These are phyloP conservation scores for Neoboletus subvelutipes DNA, from an alignment of 768 basidiomycete genomes.

Conservation along the genomic window DNA sequence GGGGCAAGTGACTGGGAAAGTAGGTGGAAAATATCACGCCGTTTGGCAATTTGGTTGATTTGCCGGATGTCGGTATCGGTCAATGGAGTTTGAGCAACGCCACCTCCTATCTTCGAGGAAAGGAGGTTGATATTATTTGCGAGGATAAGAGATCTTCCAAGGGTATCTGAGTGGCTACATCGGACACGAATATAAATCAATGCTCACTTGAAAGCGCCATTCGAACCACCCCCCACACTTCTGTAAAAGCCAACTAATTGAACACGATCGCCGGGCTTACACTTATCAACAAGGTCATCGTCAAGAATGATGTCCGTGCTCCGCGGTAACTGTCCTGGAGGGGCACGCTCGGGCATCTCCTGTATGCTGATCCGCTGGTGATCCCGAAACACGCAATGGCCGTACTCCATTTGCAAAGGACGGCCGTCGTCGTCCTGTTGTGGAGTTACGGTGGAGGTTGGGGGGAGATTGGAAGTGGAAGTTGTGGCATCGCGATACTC, in stretches of 20 bases:
- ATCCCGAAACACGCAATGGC: conserved; percentile 88
- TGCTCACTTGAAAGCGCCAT: conserved; percentile 89
- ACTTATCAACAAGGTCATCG: conserved; percentile 94
- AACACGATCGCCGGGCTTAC: conserved; percentile 97
- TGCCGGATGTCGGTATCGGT: conserved; percentile 93
- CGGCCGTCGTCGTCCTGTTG: conserved; percentile 90
- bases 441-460: conserved; percentile 83
- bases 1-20: conserved; percentile 95
- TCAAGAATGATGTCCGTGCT: conserved; percentile 96
- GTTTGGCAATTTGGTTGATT: conserved; percentile 92
- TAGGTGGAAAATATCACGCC: conserved; percentile 80
- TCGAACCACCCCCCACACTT: conserved; percentile 87
- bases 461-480: conserved; percentile 81
- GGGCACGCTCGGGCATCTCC: conserved; percentile 99
- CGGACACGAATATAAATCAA: conserved; percentile 11
- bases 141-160: conserved; percentile 78
- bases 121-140: conserved; percentile 95
- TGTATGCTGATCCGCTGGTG: conserved; percentile 98
- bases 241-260: conserved; percentile 95
- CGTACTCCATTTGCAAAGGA: conserved; percentile 87
- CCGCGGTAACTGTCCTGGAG: conserved; percentile 93
- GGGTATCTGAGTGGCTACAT: conserved; percentile 11
- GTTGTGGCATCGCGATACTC: conserved; percentile 93
- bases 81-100: conserved; percentile 88
- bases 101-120: conserved; percentile 92